Base-by-base conservation (phyloP, 2,329 filamentous ascomycete species). In the Colletotrichum sidae region DNA sequence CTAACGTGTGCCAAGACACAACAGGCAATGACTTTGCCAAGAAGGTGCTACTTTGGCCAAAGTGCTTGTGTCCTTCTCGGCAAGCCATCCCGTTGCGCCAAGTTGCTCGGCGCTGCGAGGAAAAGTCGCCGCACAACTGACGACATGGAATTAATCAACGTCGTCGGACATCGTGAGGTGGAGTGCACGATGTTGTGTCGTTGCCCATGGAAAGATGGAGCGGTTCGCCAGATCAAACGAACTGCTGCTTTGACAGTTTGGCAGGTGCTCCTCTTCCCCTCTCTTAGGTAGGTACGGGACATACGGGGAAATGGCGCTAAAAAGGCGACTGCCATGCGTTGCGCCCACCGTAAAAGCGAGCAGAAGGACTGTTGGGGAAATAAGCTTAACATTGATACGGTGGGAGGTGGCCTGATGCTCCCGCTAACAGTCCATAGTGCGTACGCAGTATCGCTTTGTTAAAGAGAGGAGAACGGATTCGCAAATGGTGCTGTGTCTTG, bases 1-100 rank as follows among this genome's bases (percentile, higher is more conserved):
- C 52, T 17, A 49, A 53, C 41, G 58, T 53, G 53, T 17, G 63
- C 63, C 63, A 66, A 66, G 63, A 66, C 53, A 9, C 58, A 50
- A 63, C 63, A 47, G 58, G 37, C 46, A 38, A 62, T 53, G 46
- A 54, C 38, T 66, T 44, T 66, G 63, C 63, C 59, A 66, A 66
- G 63, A 66, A 25, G 25, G 25, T 25, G 25, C 25, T 25, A 25
- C 25, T 25, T 25, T 25, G 25, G 25, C 25, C 25, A 25, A 63
- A 66, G 63, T 57, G 63, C 63, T 66, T 66, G 63, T 66, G 34
- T 63, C 37, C 52, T 37, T 47, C 63, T 63, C 63, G 59, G 63
- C 58, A 66, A 66, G 63, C 63, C 63, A 63, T 57, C 63, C 63
- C 63, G 63, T 49, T 52, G 35, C 53, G 63, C 63, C 63, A 66